A percentile compares a stretch with the other conserved stretches of the same genome.
These are phyloP conservation scores for Cyclotella atomus DNA, from an alignment of 108 stramenopile genomes.

Conservation along the genomic window DNA sequence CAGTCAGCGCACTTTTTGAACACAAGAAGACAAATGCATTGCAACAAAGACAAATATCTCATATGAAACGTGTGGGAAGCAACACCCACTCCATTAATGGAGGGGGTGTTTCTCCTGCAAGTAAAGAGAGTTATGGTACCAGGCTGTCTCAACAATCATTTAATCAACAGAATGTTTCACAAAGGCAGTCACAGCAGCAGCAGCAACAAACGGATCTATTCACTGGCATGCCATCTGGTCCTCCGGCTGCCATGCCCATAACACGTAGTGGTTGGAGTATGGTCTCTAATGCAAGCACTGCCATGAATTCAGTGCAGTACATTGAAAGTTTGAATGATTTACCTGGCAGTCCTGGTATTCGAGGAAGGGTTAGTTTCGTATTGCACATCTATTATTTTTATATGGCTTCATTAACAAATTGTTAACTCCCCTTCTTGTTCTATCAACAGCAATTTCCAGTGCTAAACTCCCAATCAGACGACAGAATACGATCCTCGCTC, in stretches of 20 bases:
- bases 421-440: too few species aligned
- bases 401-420: too few species aligned
- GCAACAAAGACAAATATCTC: background rate
- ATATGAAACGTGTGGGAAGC: background rate
- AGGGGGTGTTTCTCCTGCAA: background rate
- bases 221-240: background rate
- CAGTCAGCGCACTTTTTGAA: background rate
- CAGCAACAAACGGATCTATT: background rate
- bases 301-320: conserved; percentile 43
- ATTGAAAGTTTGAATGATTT: conserved; percentile 40
- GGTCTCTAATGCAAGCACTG: conserved; percentile 29
- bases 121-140: background rate
- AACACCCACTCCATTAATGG: background rate
- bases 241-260: conserved; percentile 1
- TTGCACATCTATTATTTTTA: background rate
- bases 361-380: conserved; percentile 19
- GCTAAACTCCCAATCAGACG: conserved; percentile 35
- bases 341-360: conserved; percentile 2
- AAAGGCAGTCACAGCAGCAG: background rate
- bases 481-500: conserved; percentile 28
- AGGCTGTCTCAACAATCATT: background rate
- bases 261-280: conserved; percentile 39
- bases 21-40: background rate
- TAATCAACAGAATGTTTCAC: background rate
- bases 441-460: conserved; percentile 25